Evolutionary conservation across 2,329 filamentous ascomycete species (phyloP).

Genomic region (Tetracladium maxilliforme): DNA sequence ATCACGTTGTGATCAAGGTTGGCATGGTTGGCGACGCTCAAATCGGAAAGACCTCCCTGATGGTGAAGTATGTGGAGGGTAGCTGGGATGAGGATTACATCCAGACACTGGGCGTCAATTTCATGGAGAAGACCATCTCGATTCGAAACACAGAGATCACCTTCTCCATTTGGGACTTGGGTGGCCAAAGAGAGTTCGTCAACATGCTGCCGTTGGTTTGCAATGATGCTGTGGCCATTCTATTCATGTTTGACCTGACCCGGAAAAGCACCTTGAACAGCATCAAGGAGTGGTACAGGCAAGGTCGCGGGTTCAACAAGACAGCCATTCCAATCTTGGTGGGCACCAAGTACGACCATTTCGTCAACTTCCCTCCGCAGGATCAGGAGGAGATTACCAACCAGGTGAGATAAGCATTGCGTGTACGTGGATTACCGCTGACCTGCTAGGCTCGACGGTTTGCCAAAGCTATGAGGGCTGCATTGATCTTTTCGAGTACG

Average conservation of each 20-base stretch:
- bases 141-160: slow-evolving; percentile 99
- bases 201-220: slow-evolving; percentile 99
- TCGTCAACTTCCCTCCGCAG: slow-evolving; percentile 94
- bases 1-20: slow-evolving; percentile 93
- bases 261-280: slow-evolving; percentile 97
- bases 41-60: slow-evolving; percentile 96
- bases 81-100: slow-evolving; percentile 99
- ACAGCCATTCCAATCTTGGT: slow-evolving; percentile 97
- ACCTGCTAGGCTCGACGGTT: slow-evolving; percentile 70
- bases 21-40: slow-evolving; percentile 99
- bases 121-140: slow-evolving; percentile 99
- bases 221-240: slow-evolving; percentile 94
- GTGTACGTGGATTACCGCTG: not conserved
- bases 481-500: slow-evolving; percentile 95
- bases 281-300: slow-evolving; percentile 99
- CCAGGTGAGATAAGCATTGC: slow-evolving; percentile 42
- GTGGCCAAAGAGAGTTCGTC: slow-evolving; percentile 95
- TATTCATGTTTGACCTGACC: slow-evolving; percentile 99
- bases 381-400: slow-evolving; percentile 98
- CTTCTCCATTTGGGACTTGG: slow-evolving; percentile 98
- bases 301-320: slow-evolving; percentile 97
- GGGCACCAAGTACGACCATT: slow-evolving; percentile 97
- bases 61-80: slow-evolving; percentile 99
- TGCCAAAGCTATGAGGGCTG: slow-evolving; percentile 95
- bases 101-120: slow-evolving; percentile 95